phyloP scores from a whole-genome alignment of 176 grass and related monocot genomes.

The Cymbopogon citratus region DNA sequence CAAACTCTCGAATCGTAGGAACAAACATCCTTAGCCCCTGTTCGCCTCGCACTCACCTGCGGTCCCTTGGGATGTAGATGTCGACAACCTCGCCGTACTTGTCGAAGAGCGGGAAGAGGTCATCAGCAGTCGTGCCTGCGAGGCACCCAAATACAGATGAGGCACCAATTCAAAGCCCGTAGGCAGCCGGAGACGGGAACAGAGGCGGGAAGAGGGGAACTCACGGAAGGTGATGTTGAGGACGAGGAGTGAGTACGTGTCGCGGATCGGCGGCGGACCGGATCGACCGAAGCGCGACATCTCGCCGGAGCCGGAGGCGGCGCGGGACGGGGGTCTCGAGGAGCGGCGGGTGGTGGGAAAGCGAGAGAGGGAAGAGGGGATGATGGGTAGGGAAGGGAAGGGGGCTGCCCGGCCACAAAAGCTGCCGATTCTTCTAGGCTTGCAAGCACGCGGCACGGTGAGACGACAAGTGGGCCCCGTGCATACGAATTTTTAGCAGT shows the following conservation, averaged over 20 bases:
- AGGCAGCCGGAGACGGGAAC: not conserved
- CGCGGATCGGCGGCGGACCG: slow-evolving; percentile 75
- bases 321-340: not conserved
- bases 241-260: slow-evolving; percentile 92
- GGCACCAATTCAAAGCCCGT: not conserved
- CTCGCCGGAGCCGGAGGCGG: slow-evolving; percentile 19
- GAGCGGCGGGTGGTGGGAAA: slow-evolving; percentile 13
- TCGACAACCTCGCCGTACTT: slow-evolving; percentile 88
- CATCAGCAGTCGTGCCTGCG: slow-evolving; percentile 81
- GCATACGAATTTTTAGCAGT: not conserved
- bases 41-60: slow-evolving; percentile 47
- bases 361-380: not conserved
- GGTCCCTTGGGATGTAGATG: slow-evolving; percentile 90
- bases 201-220: not conserved
- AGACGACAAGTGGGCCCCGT: not conserved
- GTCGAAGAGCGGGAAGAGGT: slow-evolving; percentile 92
- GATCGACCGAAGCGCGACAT: slow-evolving; percentile 96
- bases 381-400: no score
- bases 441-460: slow-evolving; percentile 11
- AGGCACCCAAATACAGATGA: not conserved
- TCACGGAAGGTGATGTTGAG: slow-evolving; percentile 94
- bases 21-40: not conserved
- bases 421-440: slow-evolving; percentile 27
- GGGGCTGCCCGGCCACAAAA: slow-evolving; percentile 10
- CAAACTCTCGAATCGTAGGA: not conserved